Evolutionary conservation across 305 asterid species (phyloP).

Genomic region (Solanum chacoense): DNA sequence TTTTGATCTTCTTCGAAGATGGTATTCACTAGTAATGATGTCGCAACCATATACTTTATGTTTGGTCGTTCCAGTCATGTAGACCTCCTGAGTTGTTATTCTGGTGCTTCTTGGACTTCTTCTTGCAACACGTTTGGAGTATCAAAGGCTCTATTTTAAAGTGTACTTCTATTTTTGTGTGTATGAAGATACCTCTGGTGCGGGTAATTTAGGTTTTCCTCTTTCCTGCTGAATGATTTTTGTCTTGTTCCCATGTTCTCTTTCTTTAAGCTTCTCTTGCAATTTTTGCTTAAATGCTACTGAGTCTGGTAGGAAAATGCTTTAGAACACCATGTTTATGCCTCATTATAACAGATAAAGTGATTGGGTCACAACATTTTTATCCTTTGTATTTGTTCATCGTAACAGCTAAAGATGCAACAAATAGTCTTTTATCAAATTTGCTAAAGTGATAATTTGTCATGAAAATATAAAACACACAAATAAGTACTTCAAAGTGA

Average conservation of each 20-base stretch:
- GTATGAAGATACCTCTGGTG: background rate
- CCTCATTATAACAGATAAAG: background rate
- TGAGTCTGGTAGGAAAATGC: background rate
- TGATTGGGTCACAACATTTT: no score
- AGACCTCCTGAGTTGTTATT: background rate
- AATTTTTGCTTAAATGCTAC: background rate
- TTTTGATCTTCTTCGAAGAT: background rate
- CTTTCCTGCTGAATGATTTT: background rate
- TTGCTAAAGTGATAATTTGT: background rate
- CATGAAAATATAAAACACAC: background rate
- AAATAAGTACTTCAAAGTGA: background rate
- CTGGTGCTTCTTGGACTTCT: background rate
- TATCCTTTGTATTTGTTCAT: background rate
- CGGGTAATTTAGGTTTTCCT: background rate
- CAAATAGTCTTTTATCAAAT: no score
- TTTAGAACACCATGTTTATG: background rate
- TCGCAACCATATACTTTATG: background rate
- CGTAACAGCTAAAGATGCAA: background rate
- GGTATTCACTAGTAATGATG: background rate
- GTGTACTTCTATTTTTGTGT: background rate
- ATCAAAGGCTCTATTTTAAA: background rate
- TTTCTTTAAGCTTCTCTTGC: background rate
- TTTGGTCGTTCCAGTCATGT: background rate
- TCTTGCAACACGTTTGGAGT: background rate
- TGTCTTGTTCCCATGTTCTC: background rate